Evolutionary conservation across 495 filamentous ascomycete species (phyloP), one percentile per base, ranked within the genome.

Genomic region (Aspergillus steynii): DNA sequence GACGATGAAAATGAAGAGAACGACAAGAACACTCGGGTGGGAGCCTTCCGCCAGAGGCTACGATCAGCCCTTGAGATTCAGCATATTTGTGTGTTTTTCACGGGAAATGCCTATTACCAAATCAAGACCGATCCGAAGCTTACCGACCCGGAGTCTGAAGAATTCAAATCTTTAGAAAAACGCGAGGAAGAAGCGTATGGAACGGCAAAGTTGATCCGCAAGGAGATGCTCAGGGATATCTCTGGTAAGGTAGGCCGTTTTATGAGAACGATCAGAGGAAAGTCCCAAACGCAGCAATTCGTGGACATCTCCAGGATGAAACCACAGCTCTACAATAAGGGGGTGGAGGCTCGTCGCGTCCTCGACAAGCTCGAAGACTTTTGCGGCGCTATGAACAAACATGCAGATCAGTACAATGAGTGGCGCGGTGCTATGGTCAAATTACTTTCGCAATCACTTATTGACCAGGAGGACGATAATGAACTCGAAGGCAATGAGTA

Each of bases 401-500:
- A 96, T 73, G 87, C 87, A 1, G 72, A 82, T 32, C 75, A 85
- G 53, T 80, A 96, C 29, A 81, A 87, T 15, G 77, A 89, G 59
- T 96, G 90, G 90, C 82, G 93, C 31, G 80, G 87, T 29, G 76
- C 83, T 27, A 84, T 92, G 61, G 80, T 90, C 34, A 77, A 88
- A 53, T 81, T 94, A 25, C 80, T 97, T 2, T 74, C 87, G 1
- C 80, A 86, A 50, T 84, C 90, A 0, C 80, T 99, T 6, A 88
- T 99, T 27, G 95, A 97, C 64, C 85, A 93, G 65, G 92, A 96
- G 53, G 83, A 82, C 14, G 76, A 81, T 7, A 68, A 69, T 37
- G 90, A 95, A 75, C 82, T 87, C 1, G 90, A 92, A 46, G 94
- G 95, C 37, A 85, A 97, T 27, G 94, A 97, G 70, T 96, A 95